phyloP scores from a whole-genome alignment of 352 stramenopile species.

The Globisporangium nodosum region DNA sequence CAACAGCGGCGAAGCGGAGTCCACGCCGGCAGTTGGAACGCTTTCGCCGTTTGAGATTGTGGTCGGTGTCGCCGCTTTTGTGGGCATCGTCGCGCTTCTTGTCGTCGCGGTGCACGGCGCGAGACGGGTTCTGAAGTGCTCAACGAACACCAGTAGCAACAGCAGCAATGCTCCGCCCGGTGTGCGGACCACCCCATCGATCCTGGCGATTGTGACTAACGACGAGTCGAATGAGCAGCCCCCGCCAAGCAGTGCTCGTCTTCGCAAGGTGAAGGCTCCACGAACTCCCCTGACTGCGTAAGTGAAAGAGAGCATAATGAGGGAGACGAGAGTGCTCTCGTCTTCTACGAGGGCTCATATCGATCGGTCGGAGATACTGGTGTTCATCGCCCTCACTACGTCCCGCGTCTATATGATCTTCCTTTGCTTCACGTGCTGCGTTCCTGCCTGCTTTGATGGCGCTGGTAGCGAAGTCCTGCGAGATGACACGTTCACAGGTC shows the following conservation, averaged over 20 bases:
- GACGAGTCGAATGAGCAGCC: background rate
- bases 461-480: background rate
- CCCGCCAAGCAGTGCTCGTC: background rate
- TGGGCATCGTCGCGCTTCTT: conserved; percentile 4
- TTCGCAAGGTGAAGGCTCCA: conserved; percentile 5
- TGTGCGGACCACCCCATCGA: background rate
- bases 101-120: background rate
- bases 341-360: background rate
- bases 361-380: background rate
- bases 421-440: background rate
- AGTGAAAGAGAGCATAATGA: background rate
- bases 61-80: conserved; percentile 1
- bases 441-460: background rate
- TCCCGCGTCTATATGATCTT: background rate
- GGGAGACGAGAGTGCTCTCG: background rate
- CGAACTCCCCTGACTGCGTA: conserved; percentile 1
- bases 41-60: background rate
- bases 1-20: background rate
- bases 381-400: background rate
- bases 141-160: background rate
- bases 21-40: background rate
- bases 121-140: background rate
- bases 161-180: background rate
- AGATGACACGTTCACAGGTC: too few species aligned
- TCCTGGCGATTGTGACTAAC: conserved; percentile 1